Evolutionary conservation across 345 rosid species (phyloP).

Genomic region (Raphanus sativus): DNA sequence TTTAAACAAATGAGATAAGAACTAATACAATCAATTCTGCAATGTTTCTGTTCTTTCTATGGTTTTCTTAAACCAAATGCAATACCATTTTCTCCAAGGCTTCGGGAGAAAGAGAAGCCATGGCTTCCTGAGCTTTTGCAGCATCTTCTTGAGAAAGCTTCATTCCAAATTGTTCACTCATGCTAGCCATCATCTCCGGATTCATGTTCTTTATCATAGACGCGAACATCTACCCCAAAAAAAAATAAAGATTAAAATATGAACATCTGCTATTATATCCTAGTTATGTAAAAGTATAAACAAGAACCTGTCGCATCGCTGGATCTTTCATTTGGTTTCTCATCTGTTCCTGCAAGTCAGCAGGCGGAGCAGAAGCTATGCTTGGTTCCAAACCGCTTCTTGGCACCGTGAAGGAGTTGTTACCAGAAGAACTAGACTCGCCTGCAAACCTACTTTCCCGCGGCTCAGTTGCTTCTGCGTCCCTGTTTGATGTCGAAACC

Average conservation of each 20-base stretch:
- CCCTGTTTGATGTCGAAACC: conserved; percentile 39
- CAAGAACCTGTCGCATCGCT: conserved; percentile 53
- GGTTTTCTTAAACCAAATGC: background rate
- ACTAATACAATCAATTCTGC: background rate
- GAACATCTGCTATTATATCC: background rate
- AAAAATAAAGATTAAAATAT: conserved; percentile 10
- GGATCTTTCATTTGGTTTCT: conserved; percentile 96
- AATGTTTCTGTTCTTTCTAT: background rate
- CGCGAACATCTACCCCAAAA: conserved; percentile 61
- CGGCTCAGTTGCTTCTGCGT: conserved; percentile 34
- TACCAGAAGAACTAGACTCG: conserved; percentile 56
- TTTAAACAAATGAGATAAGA: background rate
- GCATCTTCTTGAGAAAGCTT: conserved; percentile 88
- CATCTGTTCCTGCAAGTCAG: conserved; percentile 85
- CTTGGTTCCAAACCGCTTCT: conserved; percentile 49
- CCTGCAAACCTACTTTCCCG: conserved; percentile 34
- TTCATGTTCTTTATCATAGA: conserved; percentile 91
- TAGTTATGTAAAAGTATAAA: background rate
- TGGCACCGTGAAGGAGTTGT: conserved; percentile 40
- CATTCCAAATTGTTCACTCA: conserved; percentile 92
- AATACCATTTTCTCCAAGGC: conserved; percentile 90
- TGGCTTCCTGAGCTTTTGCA: conserved; percentile 83
- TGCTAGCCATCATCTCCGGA: conserved; percentile 94
- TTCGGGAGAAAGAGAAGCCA: conserved; percentile 85
- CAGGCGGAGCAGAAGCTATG: conserved; percentile 53